Evolutionary conservation across 257 asterid species (phyloP), one percentile per base, ranked within the genome.

Genomic region (Ilex aquifolium): DNA sequence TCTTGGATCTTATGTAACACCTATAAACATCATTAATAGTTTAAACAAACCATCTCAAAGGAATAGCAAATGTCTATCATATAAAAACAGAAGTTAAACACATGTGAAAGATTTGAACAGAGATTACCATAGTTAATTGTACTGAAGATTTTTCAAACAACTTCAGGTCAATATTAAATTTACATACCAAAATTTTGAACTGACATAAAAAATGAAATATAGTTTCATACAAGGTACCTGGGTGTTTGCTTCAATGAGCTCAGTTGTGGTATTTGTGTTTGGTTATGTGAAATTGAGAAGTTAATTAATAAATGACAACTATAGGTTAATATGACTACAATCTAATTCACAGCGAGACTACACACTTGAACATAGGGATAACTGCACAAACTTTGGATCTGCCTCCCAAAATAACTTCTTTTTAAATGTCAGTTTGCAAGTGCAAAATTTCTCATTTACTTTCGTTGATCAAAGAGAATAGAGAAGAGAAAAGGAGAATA

Each of bases 391-490:
- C 99, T 90, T 93, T 57, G 89, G 82, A 71, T 90, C 99, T 54
- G 89, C 69, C 82, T 93, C 99, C 69, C 99, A 88, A 69, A 93
- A 93, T 70, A 93, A 76, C 83, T 87, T 93, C 83, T 93, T 93
- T 73, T 90, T 93, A 72, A 93, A 84, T 60, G 81, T 80, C 57
- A 93, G 77, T 66, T 93, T 93, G 70, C 90, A n/a, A 93, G 56
- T 90, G 96, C 79, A 93, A 76, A 68, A 93, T 87, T 76, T 93
- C 99, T 56, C 95, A 97, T 80, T 90, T 93, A 69, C 92, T 90
- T n/a, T n/a, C n/a, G n/a, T n/a, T n/a, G n/a, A n/a, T n/a, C n/a
- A n/a, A n/a, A n/a, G n/a, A n/a, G n/a, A n/a, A n/a, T n/a, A n/a
- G n/a, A n/a, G n/a, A n/a, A n/a, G n/a, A n/a, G n/a, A n/a, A n/a